Evolutionary conservation across 257 asterid species (phyloP).

Genomic region (Verbascum thapsus): DNA sequence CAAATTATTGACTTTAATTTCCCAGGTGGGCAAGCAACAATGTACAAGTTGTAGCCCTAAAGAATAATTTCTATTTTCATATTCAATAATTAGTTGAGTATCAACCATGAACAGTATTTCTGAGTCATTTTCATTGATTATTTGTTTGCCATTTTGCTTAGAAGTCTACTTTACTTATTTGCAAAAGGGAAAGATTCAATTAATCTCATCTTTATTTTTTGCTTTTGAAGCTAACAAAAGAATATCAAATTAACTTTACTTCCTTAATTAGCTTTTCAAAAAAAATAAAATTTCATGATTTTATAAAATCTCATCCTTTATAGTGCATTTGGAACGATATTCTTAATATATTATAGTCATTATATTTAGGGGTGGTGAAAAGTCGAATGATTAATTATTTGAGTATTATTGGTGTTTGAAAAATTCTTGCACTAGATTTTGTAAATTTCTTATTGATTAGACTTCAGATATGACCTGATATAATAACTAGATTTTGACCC

Average conservation of each 20-base stretch:
- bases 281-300: too few species aligned
- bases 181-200: constrained; percentile 7
- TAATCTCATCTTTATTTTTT: constrained; percentile 3
- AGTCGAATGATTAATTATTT: too few species aligned
- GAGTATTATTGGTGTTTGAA: constrained; percentile 7
- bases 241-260: constrained; percentile 14
- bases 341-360: too few species aligned
- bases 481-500: neutral
- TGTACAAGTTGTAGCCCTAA: neutral
- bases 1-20: constrained; percentile 32
- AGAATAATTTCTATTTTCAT: neutral
- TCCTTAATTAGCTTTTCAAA: too few species aligned
- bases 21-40: constrained; percentile 1
- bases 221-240: constrained; percentile 20
- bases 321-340: too few species aligned
- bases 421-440: constrained; percentile 13
- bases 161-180: constrained; percentile 2
- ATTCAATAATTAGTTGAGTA: neutral
- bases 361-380: too few species aligned
- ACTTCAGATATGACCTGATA: constrained; percentile 25
- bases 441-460: constrained; percentile 13
- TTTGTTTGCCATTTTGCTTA: neutral
- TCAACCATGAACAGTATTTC: too few species aligned
- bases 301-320: too few species aligned
- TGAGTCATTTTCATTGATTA: neutral